Percentiles rank a stretch among this genome's conserved stretches.
phyloP scores from a whole-genome alignment of 176 grass and related monocot species.

The Avena insularis region DNA sequence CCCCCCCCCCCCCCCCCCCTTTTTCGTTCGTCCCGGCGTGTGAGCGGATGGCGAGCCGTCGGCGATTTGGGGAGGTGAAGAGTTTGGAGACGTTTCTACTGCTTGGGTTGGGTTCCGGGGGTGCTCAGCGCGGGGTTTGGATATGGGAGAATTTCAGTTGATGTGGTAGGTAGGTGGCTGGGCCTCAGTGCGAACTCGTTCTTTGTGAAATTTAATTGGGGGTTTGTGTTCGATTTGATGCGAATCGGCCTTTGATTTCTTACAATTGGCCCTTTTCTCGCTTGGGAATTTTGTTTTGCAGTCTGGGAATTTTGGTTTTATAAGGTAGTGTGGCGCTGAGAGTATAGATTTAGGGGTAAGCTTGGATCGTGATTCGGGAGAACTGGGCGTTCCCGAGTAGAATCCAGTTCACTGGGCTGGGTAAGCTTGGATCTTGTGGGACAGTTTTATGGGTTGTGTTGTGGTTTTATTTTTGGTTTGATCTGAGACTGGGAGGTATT shows the following conservation, averaged over 20 bases:
- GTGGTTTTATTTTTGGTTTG: not conserved
- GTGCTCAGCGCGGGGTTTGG: not conserved
- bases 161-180: not conserved
- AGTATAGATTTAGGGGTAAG: not conserved
- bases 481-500: not conserved
- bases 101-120: not conserved
- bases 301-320: slow-evolving; percentile 16
- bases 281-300: not conserved
- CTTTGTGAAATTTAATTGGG: not conserved
- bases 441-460: not conserved
- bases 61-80: not conserved
- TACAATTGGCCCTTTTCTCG: not conserved
- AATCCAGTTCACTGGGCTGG: not conserved
- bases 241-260: not conserved
- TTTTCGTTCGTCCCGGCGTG: not conserved
- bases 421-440: too few relatives aligned
- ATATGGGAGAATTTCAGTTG: not conserved
- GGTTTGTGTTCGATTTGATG: not conserved
- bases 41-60: not conserved
- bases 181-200: not conserved
- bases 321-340: not conserved
- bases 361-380: not conserved
- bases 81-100: not conserved
- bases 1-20: too few relatives aligned
- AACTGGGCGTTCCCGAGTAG: not conserved